phyloP scores from a whole-genome alignment of 108 stramenopile species.

The Fragilaria radians region DNA sequence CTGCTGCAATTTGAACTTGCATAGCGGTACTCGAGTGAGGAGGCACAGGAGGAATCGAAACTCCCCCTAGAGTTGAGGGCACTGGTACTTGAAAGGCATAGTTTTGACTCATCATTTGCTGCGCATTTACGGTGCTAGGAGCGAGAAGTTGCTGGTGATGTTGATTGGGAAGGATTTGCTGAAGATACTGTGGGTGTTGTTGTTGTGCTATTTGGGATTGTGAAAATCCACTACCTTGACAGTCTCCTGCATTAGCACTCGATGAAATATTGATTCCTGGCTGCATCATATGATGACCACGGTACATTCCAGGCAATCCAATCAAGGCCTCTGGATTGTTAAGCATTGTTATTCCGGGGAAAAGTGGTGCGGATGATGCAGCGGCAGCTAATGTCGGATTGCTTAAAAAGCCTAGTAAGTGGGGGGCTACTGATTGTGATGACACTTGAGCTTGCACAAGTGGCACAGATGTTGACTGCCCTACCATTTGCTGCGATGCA shows the following conservation, averaged over 20 bases:
- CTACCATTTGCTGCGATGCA: no score
- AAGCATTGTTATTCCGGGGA: conserved; percentile 37
- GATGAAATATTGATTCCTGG: neutral
- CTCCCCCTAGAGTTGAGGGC: conserved; percentile 1
- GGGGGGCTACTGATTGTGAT: conserved; percentile 1
- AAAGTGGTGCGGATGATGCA: conserved; percentile 28
- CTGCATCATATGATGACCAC: conserved; percentile 3
- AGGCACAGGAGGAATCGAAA: conserved; percentile 15
- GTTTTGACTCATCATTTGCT: neutral
- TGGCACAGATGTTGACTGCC: no score
- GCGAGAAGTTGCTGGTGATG: neutral
- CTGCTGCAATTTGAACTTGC: conserved; percentile 31
- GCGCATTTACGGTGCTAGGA: neutral
- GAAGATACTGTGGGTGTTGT: neutral
- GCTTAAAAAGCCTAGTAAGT: conserved; percentile 30
- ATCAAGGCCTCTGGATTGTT: conserved; percentile 38
- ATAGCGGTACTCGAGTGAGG: conserved; percentile 10
- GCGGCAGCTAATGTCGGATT: conserved; percentile 39
- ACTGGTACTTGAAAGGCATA: neutral
- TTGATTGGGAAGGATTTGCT: neutral
- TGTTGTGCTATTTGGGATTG: neutral
- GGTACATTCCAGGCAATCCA: conserved; percentile 30
- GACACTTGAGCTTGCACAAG: neutral
- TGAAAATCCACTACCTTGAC: neutral
- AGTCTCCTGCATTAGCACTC: neutral